Conservation (phyloP, 257 asterid genomes). For the Echium plantagineum region DNA sequence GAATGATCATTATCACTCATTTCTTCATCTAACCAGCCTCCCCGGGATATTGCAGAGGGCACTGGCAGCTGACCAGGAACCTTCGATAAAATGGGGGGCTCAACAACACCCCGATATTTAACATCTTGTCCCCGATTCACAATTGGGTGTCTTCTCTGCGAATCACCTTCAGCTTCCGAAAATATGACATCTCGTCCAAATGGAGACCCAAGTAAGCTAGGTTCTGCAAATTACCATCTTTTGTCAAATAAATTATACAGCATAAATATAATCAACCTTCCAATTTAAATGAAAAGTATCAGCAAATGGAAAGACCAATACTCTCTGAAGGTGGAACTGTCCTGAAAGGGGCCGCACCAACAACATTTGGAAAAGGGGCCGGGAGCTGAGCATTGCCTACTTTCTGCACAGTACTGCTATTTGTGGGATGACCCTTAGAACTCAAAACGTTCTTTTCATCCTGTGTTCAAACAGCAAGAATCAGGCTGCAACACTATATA, state of each 20-base stretch:
- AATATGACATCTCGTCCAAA: slow-evolving; percentile 45
- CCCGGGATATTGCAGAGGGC: slow-evolving; percentile 39
- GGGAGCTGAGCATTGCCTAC: slow-evolving; percentile 47
- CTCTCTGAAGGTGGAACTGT: slow-evolving; percentile 55
- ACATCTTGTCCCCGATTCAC: slow-evolving; percentile 26
- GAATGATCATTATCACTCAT: slow-evolving; percentile 29
- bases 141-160: slow-evolving; percentile 16
- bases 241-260: background rate
- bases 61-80: slow-evolving; percentile 43
- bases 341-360: slow-evolving; percentile 30
- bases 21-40: slow-evolving; percentile 60
- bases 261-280: background rate
- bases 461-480: slow-evolving; percentile 26
- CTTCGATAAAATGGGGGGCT: slow-evolving; percentile 52
- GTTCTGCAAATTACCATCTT: slow-evolving; percentile 37
- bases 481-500: background rate
- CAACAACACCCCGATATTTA: slow-evolving; percentile 39
- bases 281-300: slow-evolving; percentile 3
- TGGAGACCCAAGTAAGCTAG: slow-evolving; percentile 78
- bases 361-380: slow-evolving; percentile 33
- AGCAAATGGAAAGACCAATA: slow-evolving; percentile 20
- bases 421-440: slow-evolving; percentile 31
- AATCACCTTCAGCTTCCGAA: slow-evolving; percentile 9
- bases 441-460: slow-evolving; percentile 43
- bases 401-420: slow-evolving; percentile 38